These are phyloP conservation scores for Teratosphaeria viscida DNA, from an alignment of 2,329 filamentous ascomycete genomes.

Conservation along the genomic window DNA sequence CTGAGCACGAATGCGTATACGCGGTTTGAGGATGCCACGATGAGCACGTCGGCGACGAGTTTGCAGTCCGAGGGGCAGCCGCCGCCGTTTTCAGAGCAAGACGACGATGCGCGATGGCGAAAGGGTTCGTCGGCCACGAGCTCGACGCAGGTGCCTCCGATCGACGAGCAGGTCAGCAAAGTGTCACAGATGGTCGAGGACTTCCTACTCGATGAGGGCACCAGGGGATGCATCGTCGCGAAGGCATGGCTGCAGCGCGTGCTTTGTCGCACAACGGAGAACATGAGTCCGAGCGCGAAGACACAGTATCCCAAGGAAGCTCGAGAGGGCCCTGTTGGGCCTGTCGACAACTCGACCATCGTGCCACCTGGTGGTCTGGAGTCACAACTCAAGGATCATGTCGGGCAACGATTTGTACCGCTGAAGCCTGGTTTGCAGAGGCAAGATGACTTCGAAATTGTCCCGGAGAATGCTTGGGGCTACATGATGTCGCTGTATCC, in stretches of 20 bases:
- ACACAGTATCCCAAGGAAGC: conserved; percentile 42
- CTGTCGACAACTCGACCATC: conserved; percentile 79
- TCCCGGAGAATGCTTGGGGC: conserved; percentile 73
- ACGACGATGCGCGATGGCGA: conserved; percentile 3
- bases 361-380: conserved; percentile 34
- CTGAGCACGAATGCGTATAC: conserved; percentile 6
- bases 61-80: conserved; percentile 9
- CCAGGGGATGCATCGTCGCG: conserved; percentile 68
- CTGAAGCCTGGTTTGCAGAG: conserved; percentile 57
- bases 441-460: conserved; percentile 62
- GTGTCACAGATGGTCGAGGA: conserved; percentile 52
- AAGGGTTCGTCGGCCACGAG: conserved; percentile 16
- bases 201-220: conserved; percentile 53
- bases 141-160: conserved; percentile 1
- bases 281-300: conserved; percentile 43
- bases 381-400: conserved; percentile 14
- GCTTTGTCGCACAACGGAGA: conserved; percentile 52
- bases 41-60: conserved; percentile 15
- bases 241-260: conserved; percentile 68
- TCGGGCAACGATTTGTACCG: conserved; percentile 49
- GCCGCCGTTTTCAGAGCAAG: conserved; percentile 18
- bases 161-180: conserved; percentile 61
- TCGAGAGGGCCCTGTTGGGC: conserved; percentile 56
- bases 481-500: conserved; percentile 68
- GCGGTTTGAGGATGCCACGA: conserved; percentile 3